These are phyloP conservation scores for Penicillium corylophilum DNA, from an alignment of 2,329 filamentous ascomycete species.

Conservation along the genomic window DNA sequence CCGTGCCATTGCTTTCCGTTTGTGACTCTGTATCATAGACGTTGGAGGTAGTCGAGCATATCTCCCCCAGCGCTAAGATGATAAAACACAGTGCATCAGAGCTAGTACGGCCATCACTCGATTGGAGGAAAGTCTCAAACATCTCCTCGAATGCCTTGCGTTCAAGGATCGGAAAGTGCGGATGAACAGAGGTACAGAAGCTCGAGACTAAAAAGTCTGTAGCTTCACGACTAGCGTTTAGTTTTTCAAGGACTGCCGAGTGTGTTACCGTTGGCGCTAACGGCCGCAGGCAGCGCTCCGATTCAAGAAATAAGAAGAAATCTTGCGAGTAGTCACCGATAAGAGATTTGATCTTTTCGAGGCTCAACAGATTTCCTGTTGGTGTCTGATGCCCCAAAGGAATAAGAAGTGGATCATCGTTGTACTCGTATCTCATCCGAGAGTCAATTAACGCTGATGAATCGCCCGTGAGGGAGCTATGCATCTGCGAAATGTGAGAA, in stretches of 20 bases:
- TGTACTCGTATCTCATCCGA: constrained; percentile 2
- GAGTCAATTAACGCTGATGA: background rate
- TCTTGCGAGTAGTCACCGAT: constrained; percentile 20
- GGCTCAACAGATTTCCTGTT: constrained; percentile 12
- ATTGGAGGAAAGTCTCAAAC: constrained; percentile 11
- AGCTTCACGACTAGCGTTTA: background rate
- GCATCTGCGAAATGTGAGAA: background rate
- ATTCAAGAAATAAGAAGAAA: constrained; percentile 16
- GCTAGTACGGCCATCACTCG: constrained; percentile 6
- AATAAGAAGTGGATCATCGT: constrained; percentile 10
- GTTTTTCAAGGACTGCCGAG: background rate
- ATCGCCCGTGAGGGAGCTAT: background rate
- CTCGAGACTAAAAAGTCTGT: constrained; percentile 10
- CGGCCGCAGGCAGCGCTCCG: constrained; percentile 8
- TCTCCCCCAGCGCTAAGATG: constrained; percentile 14
- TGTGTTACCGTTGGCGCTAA: constrained; percentile 1
- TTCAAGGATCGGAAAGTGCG: constrained; percentile 16
- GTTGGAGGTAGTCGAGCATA: constrained; percentile 3
- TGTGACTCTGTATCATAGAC: constrained; percentile 12
- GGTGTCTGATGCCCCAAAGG: constrained; percentile 14
- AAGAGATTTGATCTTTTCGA: constrained; percentile 13
- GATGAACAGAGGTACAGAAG: constrained; percentile 15
- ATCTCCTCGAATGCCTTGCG: constrained; percentile 2
- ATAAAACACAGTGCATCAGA: constrained; percentile 14
- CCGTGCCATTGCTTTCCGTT: constrained; percentile 6